Evolutionary conservation across 257 asterid genomes (phyloP).

Genomic region (Verbascum thapsus): DNA sequence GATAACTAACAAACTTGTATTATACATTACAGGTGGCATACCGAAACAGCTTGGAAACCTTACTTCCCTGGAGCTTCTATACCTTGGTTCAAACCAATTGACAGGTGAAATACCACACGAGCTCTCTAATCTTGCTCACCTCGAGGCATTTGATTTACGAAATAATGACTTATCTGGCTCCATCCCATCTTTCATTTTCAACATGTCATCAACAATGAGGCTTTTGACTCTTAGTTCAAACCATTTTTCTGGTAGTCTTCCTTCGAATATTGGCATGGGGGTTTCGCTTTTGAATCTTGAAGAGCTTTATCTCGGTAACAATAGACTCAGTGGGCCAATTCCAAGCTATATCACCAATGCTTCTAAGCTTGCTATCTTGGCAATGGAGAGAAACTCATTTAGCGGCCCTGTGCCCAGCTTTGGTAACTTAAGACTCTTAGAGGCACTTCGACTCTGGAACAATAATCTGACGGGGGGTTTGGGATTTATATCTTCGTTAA

Average conservation of each 20-base stretch:
- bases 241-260: conserved; percentile 32
- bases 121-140: too few relatives aligned
- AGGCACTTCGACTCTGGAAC: conserved; percentile 27
- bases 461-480: conserved; percentile 44
- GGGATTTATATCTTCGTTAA: conserved; percentile 33
- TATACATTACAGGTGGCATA: not conserved
- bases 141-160: conserved; percentile 6
- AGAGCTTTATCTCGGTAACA: conserved; percentile 13
- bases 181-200: conserved; percentile 22
- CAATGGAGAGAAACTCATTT: conserved; percentile 14
- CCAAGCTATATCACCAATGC: conserved; percentile 31
- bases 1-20: not conserved
- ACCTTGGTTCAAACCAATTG: too few relatives aligned
- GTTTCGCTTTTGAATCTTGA: conserved; percentile 28
- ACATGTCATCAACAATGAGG: conserved; percentile 30
- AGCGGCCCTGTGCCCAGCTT: conserved; percentile 28
- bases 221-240: conserved; percentile 14
- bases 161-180: conserved; percentile 19
- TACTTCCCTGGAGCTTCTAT: too few relatives aligned
- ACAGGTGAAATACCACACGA: too few relatives aligned
- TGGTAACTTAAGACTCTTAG: conserved; percentile 34
- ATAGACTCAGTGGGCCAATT: conserved; percentile 28
- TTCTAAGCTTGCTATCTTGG: conserved; percentile 23
- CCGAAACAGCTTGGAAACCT: too few relatives aligned
- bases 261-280: conserved; percentile 19